Evolutionary conservation across 1,284 basidiomycete genomes (phyloP), one percentile per base, ranked within the genome.

Genomic region (Paramarasmius palmivorus): DNA sequence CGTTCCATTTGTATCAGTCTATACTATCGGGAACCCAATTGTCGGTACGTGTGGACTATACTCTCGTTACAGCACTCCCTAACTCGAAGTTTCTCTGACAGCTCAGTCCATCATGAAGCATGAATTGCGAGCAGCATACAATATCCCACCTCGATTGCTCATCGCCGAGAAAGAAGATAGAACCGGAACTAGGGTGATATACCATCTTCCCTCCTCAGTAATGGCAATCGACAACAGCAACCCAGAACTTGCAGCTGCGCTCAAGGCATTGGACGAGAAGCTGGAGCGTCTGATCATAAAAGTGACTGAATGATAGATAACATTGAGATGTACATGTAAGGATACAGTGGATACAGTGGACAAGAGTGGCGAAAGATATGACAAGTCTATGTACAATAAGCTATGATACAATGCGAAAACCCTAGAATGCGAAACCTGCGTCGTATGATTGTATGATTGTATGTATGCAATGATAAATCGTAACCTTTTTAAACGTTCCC

Each of bases 21-120:
- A 83, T 63, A 74, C 70, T 17, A 70, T 82, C 51, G 82, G 82
- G 6, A 83, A 83, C 63, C 82, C 82, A 5, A 59, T 80, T 42
- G 66, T 79, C 52, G n/a, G n/a, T n/a, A n/a, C n/a, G n/a, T n/a
- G n/a, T n/a, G n/a, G n/a, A n/a, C n/a, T n/a, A n/a, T n/a, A n/a
- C n/a, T n/a, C n/a, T n/a, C n/a, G n/a, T n/a, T n/a, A n/a, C n/a
- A n/a, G n/a, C n/a, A n/a, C n/a, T n/a, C n/a, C n/a, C n/a, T n/a
- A n/a, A n/a, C n/a, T n/a, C n/a, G n/a, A n/a, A n/a, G n/a, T n/a
- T n/a, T n/a, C n/a, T n/a, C n/a, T n/a, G n/a, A n/a, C n/a, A n/a
- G 82, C 81, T 0, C 73, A 78, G 54, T 67, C 65, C 1, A 74
- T 84, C 60, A 57, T 84, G 51, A 61, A 67, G 49, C 64, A 74